A percentile compares a stretch with the other conserved stretches of the same genome.
phyloP scores from a whole-genome alignment of 495 filamentous ascomycete genomes.

The Corynascus novoguineensis region DNA sequence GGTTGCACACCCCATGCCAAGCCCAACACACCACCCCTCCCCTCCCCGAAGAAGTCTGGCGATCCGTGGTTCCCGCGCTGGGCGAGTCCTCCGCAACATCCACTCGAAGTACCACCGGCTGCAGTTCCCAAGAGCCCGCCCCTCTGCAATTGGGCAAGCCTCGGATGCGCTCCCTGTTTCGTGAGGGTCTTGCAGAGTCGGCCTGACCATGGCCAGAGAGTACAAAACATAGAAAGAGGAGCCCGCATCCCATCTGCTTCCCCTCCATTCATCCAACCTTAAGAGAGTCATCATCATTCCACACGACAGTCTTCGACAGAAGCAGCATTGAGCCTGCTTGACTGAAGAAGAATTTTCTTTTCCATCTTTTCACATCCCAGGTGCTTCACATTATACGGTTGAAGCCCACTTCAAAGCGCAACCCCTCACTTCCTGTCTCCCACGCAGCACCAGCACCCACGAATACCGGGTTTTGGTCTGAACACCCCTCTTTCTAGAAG shows the following conservation, averaged over 20 bases:
- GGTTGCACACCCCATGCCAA: conserved; percentile 19
- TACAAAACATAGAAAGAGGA: conserved; percentile 28
- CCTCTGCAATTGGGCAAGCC: conserved; percentile 23
- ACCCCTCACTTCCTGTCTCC: conserved; percentile 3
- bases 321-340: conserved; percentile 28
- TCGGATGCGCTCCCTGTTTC: conserved; percentile 22
- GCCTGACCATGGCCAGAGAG: conserved; percentile 26
- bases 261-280: conserved; percentile 24
- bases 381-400: conserved; percentile 7
- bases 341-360: conserved; percentile 6
- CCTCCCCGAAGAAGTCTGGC: conserved; percentile 21
- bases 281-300: conserved; percentile 18
- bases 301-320: conserved; percentile 21
- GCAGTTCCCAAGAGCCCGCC: conserved; percentile 16
- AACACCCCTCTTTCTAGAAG: conserved; percentile 30
- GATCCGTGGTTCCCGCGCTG: conserved; percentile 22
- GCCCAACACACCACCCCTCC: conserved; percentile 13
- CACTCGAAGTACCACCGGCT: conserved; percentile 28
- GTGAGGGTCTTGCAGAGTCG: conserved; percentile 15
- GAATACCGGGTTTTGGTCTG: conserved; percentile 18
- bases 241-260: conserved; percentile 19
- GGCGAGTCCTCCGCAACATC: conserved; percentile 23
- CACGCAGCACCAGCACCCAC: background rate
- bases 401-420: conserved; percentile 9
- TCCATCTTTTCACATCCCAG: conserved; percentile 6